Percentiles rank a stretch among this genome's conserved stretches.
phyloP scores from a whole-genome alignment of 2,329 filamentous ascomycete species.

The Helotiales sp. region DNA sequence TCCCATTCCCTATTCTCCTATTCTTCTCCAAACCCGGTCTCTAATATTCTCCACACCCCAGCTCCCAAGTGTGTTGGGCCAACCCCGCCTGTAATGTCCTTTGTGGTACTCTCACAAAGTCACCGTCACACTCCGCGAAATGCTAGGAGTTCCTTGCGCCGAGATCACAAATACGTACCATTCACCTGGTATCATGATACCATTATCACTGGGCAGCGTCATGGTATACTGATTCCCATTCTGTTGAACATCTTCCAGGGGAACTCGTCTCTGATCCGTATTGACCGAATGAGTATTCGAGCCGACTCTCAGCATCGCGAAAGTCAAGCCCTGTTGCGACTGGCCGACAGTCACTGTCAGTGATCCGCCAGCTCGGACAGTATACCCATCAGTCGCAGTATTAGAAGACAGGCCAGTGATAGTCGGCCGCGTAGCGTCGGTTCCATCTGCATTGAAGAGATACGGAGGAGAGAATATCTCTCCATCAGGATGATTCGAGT shows the following conservation, averaged over 20 bases:
- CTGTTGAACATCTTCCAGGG: neutral
- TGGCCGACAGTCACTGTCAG: neutral
- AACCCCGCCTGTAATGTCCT: neutral
- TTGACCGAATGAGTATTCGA: conserved; percentile 5
- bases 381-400: neutral
- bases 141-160: neutral
- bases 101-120: neutral
- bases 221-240: neutral
- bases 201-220: neutral
- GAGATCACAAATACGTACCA: conserved; percentile 1
- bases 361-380: neutral
- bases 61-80: neutral
- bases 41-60: no score
- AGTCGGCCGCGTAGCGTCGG: neutral
- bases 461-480: conserved; percentile 6
- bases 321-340: neutral
- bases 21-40: no score
- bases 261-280: conserved; percentile 1
- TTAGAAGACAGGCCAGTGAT: neutral
- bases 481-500: neutral
- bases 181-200: neutral
- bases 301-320: conserved; percentile 7
- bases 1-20: no score
- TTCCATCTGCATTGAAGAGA: neutral
- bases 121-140: neutral